Conservation (phyloP, 2,329 filamentous ascomycete genomes). For the Aphanocladium album region DNA sequence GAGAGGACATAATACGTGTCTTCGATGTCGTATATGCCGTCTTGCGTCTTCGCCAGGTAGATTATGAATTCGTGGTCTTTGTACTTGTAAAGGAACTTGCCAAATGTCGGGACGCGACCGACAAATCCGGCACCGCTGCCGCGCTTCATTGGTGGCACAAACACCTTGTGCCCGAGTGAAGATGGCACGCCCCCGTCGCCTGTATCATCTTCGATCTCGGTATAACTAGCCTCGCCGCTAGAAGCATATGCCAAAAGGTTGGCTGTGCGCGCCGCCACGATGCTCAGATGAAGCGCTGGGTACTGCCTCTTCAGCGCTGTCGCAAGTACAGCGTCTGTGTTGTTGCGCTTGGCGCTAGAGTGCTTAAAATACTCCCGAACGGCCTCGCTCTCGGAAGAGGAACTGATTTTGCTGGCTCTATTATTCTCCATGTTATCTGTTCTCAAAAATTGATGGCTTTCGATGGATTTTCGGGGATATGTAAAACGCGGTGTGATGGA, state of each 20-base stretch:
- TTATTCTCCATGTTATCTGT: not conserved
- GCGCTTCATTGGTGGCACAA: slow-evolving; percentile 36
- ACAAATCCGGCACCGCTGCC: slow-evolving; percentile 35
- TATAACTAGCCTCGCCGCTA: slow-evolving; percentile 33
- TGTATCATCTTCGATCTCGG: slow-evolving; percentile 23
- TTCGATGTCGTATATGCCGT: slow-evolving; percentile 25
- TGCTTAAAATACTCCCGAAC: slow-evolving; percentile 30
- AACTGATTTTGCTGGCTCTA: not conserved
- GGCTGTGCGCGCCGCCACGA: slow-evolving; percentile 18
- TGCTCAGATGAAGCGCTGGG: slow-evolving; percentile 5
- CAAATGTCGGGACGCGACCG: slow-evolving; percentile 29
- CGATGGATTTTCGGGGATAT: not conserved
- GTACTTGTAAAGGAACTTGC: slow-evolving; percentile 41
- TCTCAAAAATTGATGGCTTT: not conserved
- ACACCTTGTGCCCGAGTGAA: slow-evolving; percentile 34
- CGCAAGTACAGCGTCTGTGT: slow-evolving; percentile 39
- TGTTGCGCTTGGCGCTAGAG: slow-evolving; percentile 34
- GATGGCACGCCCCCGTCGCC: slow-evolving; percentile 24
- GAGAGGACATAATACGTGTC: slow-evolving; percentile 37
- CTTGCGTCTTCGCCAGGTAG: slow-evolving; percentile 38
- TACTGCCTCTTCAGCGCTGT: slow-evolving; percentile 32
- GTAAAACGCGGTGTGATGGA: not conserved
- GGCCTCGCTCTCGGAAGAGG: not conserved
- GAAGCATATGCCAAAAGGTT: slow-evolving; percentile 39
- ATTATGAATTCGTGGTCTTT: slow-evolving; percentile 37